Base-by-base conservation (phyloP, 805 yeast genomes). In the Metschnikowia shivogae region DNA sequence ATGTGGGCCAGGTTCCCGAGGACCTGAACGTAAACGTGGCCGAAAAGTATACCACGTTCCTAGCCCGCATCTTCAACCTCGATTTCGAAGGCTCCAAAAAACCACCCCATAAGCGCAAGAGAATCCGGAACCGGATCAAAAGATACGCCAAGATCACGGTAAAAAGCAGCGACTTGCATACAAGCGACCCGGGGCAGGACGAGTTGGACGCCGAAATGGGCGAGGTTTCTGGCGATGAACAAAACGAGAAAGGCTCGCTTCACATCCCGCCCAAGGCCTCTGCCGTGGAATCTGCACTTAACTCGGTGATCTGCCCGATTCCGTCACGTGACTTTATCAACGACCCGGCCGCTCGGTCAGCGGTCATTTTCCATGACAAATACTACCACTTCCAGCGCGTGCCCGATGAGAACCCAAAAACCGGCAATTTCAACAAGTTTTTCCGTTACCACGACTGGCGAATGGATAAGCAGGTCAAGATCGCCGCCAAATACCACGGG, bases 261-360 rank as follows among this genome's bases (percentile, higher is more conserved):
- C 55, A 62, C 10, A 72, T 80, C 6, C 77, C 76, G 1, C 75
- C 75, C 2, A 66, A 67, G 50, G 74, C 77, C 1, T 66, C 72
- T 2, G 66, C 72, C 1, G 59, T 72, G 8, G 74, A 68, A 39
- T 66, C 73, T 9, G 76, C 75, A 1, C 45, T 71, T n/a, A 65
- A 57, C 53, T 58, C 74, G 1, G 42, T 71, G 6, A 48, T 70
- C 12, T 64, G 71, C 47, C 77, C 77, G 0, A 54, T 63, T 20
- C 77, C 77, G 1, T 61, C 72, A 1, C 48, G 49, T 5, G 47
- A 57, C 14, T 70, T 54, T 47, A 59, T 72, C 11, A 47, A 61
- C 22, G 53, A 65, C 14, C 77, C 77, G 1, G 58, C 52, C 1
- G 34, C 57, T 3, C 58, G 77, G n/a, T 49, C 57, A 8, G 59